Percentiles rank a stretch among this genome's conserved stretches.
Evolutionary conservation across 371 early-diverging fungal species (phyloP).

Genomic region (Rhizopus delemar): DNA sequence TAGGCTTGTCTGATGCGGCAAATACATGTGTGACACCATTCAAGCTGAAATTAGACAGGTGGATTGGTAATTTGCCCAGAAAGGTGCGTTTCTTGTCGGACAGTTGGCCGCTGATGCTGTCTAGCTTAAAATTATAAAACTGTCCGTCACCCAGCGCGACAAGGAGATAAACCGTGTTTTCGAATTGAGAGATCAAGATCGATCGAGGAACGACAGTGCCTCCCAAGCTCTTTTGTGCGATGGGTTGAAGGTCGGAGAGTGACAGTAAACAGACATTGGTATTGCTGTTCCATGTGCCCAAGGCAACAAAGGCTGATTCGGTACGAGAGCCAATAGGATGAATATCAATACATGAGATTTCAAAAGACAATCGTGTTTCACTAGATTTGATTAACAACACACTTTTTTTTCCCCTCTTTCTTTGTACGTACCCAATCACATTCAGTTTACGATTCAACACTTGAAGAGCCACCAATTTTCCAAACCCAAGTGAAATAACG

Average conservation of each 20-base stretch:
- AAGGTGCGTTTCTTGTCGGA: conserved; percentile 69
- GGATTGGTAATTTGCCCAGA: conserved; percentile 79
- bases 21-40: conserved; percentile 73
- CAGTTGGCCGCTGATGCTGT: conserved; percentile 44
- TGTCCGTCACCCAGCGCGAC: conserved; percentile 88
- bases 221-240: conserved; percentile 53
- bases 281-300: conserved; percentile 76
- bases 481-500: conserved; percentile 66
- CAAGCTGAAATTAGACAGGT: conserved; percentile 65
- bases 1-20: conserved; percentile 86
- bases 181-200: conserved; percentile 73
- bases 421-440: conserved; percentile 38
- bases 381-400: conserved; percentile 12
- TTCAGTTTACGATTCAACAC: conserved; percentile 42
- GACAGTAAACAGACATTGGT: conserved; percentile 64
- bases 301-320: conserved; percentile 56
- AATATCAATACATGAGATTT: conserved; percentile 78
- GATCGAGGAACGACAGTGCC: conserved; percentile 78
- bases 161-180: conserved; percentile 70
- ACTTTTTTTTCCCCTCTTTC: neutral
- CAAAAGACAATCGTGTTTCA: conserved; percentile 52
- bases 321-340: conserved; percentile 48
- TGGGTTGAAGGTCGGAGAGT: conserved; percentile 57
- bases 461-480: conserved; percentile 60
- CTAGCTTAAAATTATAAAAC: conserved; percentile 68